phyloP scores from a whole-genome alignment of 495 filamentous ascomycete species.

The Corynascus novoguineensis region DNA sequence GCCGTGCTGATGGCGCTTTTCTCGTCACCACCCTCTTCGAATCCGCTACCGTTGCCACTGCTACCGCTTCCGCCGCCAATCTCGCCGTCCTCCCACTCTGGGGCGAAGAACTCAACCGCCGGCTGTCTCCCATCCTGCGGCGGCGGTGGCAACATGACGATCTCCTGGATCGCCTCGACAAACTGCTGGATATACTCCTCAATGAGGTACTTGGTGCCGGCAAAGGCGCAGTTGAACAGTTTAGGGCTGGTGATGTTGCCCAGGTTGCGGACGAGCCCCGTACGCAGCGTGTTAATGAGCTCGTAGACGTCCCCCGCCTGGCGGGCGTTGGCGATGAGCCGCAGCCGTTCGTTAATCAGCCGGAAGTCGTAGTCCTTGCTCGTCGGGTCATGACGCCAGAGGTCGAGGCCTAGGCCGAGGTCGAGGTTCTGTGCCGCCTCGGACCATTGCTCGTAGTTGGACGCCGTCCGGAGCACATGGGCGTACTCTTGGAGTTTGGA shows the following conservation, averaged over 20 bases:
- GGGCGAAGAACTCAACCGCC: background rate
- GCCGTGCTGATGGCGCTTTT: background rate
- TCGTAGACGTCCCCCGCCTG: constrained; percentile 69
- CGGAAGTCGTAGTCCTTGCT: constrained; percentile 84
- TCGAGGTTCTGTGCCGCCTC: constrained; percentile 74
- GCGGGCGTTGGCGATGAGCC: constrained; percentile 65
- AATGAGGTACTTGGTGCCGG: constrained; percentile 83
- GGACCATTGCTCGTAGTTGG: constrained; percentile 78
- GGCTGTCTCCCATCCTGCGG: constrained; percentile 15
- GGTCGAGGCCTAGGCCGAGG: constrained; percentile 66
- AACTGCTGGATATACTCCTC: constrained; percentile 87
- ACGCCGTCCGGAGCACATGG: constrained; percentile 55
- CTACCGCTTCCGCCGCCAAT: background rate
- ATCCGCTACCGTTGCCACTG: background rate
- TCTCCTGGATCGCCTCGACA: constrained; percentile 70
- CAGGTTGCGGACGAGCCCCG: constrained; percentile 82
- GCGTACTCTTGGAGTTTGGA: constrained; percentile 50
- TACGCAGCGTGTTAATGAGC: constrained; percentile 73
- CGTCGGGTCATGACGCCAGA: constrained; percentile 79
- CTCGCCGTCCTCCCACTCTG: constrained; percentile 6
- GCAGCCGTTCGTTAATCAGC: constrained; percentile 73
- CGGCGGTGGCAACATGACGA: constrained; percentile 63
- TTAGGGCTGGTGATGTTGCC: constrained; percentile 84
- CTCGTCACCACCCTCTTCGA: background rate
- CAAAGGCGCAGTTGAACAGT: constrained; percentile 78